phyloP scores from a whole-genome alignment of 2,329 filamentous ascomycete genomes.

The Colletotrichum cordylinicola region DNA sequence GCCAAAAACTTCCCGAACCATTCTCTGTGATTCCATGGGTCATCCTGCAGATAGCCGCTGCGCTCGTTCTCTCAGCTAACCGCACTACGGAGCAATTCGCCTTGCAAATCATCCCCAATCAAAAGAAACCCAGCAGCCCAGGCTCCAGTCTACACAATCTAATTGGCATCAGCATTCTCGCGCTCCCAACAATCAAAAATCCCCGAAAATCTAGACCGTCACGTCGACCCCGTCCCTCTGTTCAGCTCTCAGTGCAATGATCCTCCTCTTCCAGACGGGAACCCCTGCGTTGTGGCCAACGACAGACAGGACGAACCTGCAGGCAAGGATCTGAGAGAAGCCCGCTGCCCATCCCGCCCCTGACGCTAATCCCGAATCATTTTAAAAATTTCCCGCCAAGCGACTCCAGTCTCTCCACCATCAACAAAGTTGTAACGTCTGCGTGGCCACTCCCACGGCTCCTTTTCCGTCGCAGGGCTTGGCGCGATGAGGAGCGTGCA shows the following conservation, averaged over 20 bases:
- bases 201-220: constrained; percentile 11
- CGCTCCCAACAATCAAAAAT: background rate
- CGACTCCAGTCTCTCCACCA: background rate
- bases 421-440: background rate
- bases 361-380: constrained; percentile 2
- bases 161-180: background rate
- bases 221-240: background rate
- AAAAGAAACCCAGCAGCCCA: background rate
- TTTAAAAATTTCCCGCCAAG: background rate
- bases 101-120: background rate
- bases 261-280: background rate
- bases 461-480: background rate
- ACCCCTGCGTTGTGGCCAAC: background rate
- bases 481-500: background rate
- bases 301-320: background rate
- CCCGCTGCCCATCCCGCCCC: background rate
- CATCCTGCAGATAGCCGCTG: constrained; percentile 3
- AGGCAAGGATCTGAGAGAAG: background rate
- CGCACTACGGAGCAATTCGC: background rate
- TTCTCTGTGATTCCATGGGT: background rate
- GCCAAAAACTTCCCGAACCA: background rate
- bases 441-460: background rate
- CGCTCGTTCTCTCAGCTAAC: background rate
- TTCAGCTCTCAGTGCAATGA: background rate
- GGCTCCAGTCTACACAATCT: background rate